Evolutionary conservation across 164 flowering plant genomes (phyloP).

Genomic region (Stephania japonica): DNA sequence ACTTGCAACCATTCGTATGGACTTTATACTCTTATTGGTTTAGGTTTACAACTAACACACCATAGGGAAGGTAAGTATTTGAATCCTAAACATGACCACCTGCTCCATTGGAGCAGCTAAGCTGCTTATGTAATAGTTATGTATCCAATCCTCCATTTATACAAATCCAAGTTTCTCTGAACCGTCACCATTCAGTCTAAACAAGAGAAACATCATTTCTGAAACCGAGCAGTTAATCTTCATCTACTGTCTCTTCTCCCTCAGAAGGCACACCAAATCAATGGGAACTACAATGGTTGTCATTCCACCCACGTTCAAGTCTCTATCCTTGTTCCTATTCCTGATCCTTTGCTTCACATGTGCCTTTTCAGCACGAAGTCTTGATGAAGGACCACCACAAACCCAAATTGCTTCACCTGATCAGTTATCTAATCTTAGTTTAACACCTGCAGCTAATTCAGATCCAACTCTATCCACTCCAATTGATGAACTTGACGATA

Average conservation of each 20-base stretch:
- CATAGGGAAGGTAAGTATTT: neutral
- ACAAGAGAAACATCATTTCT: neutral
- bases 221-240: neutral
- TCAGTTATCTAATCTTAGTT: constrained; percentile 1
- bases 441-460: constrained; percentile 7
- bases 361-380: constrained; percentile 42
- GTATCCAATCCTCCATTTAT: neutral
- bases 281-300: constrained; percentile 21
- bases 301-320: constrained; percentile 17
- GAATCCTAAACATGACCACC: neutral
- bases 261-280: neutral
- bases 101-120: constrained; percentile 15
- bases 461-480: neutral
- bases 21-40: neutral
- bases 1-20: neutral
- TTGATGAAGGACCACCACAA: constrained; percentile 33
- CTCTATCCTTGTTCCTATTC: constrained; percentile 19
- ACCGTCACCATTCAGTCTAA: neutral
- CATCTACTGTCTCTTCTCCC: neutral
- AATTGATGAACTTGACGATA: neutral
- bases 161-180: neutral
- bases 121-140: neutral
- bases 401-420: constrained; percentile 14
- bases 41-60: constrained; percentile 29
- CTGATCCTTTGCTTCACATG: constrained; percentile 31